Percentiles rank a stretch among this genome's conserved stretches.
These are phyloP conservation scores for Penicillium simplicissimum DNA, from an alignment of 495 filamentous ascomycete genomes.

Conservation along the genomic window DNA sequence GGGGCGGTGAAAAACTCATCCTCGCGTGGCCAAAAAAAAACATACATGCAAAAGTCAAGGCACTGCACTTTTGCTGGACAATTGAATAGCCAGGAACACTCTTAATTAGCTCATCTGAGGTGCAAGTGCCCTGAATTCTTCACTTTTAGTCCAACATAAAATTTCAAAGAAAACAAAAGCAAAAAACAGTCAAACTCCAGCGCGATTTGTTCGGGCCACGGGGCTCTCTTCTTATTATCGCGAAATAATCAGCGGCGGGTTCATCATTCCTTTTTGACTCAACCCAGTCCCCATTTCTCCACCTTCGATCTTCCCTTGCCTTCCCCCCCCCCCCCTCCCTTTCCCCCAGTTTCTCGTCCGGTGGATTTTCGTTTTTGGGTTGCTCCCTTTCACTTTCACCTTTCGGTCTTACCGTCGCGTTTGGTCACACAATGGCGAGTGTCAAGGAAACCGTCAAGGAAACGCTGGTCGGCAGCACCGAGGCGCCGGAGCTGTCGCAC, in stretches of 20 bases:
- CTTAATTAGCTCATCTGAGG: not conserved
- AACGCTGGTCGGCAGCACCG: conserved; percentile 66
- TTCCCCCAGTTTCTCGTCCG: conserved; percentile 21
- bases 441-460: conserved; percentile 77
- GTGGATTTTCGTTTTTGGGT: conserved; percentile 17
- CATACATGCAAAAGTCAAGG: no score
- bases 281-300: conserved; percentile 21
- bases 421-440: conserved; percentile 46
- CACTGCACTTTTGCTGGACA: not conserved
- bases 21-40: conserved; percentile 19
- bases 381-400: conserved; percentile 4
- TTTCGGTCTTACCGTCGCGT: conserved; percentile 8
- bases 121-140: not conserved
- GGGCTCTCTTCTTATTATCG: conserved; percentile 12
- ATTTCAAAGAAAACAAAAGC: not conserved
- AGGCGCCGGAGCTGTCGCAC: conserved; percentile 63
- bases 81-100: not conserved
- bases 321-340: conserved; percentile 14
- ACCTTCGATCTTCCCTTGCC: conserved; percentile 15
- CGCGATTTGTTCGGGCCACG: conserved; percentile 7
- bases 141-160: not conserved
- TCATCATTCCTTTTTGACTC: conserved; percentile 34
- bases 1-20: conserved; percentile 24
- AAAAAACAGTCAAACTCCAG: not conserved
- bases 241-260: conserved; percentile 7